Conservation (phyloP, 495 filamentous ascomycete genomes). For the Apiosordaria backusii region DNA sequence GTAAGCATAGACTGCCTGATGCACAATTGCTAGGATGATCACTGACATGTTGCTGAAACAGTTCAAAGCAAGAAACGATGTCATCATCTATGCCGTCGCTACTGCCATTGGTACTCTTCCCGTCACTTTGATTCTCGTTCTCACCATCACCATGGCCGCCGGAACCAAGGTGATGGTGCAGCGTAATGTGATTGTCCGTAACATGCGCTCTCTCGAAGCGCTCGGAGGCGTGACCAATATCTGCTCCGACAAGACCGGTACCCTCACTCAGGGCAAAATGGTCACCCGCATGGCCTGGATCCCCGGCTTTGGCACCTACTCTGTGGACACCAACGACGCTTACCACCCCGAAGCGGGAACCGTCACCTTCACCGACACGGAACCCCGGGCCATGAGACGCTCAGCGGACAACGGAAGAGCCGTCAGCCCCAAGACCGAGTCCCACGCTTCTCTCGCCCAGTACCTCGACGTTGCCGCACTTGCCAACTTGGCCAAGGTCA, state of each 20-base stretch:
- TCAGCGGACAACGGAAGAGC: constrained; percentile 2
- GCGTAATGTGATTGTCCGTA: constrained; percentile 68
- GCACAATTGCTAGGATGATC: neutral
- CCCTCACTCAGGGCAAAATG: constrained; percentile 73
- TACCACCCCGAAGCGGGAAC: constrained; percentile 31
- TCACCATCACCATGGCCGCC: constrained; percentile 76
- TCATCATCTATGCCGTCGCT: constrained; percentile 82
- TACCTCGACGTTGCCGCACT: constrained; percentile 13
- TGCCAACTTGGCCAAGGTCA: constrained; percentile 12
- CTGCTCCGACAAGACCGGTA: constrained; percentile 84
- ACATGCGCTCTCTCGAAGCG: constrained; percentile 72
- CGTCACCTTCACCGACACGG: constrained; percentile 12
- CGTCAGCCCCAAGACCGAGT: neutral
- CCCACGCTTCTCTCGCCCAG: neutral
- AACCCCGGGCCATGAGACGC: neutral
- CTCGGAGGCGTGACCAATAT: constrained; percentile 84
- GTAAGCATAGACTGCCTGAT: neutral
- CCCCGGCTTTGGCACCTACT: constrained; percentile 2
- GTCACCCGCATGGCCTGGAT: constrained; percentile 61
- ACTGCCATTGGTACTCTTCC: constrained; percentile 67
- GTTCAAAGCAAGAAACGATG: constrained; percentile 66
- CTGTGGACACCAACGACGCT: constrained; percentile 26
- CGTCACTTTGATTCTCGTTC: constrained; percentile 63
- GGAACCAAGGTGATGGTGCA: constrained; percentile 74
- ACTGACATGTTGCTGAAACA: constrained; percentile 40